Evolutionary conservation across 495 filamentous ascomycete genomes (phyloP).

Genomic region (Apiosordaria backusii): DNA sequence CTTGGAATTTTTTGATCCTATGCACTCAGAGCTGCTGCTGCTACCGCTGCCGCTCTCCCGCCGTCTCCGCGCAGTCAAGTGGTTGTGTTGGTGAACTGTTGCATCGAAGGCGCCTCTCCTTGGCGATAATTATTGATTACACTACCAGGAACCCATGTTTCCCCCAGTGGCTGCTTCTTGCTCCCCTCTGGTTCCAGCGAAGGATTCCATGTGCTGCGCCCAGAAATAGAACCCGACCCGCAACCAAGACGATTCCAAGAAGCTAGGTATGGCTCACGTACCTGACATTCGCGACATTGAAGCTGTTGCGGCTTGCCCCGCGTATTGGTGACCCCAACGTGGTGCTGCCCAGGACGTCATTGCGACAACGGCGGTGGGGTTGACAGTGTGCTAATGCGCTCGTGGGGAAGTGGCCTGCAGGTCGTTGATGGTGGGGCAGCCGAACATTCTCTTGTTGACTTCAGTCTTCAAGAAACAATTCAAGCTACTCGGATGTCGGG

Average conservation of each 20-base stretch:
- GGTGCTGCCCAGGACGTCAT: slow-evolving; percentile 14
- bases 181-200: not conserved
- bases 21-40: not conserved
- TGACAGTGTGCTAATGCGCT: not conserved
- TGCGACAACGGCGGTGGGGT: not conserved
- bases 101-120: slow-evolving; percentile 1
- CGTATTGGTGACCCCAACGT: slow-evolving; percentile 4
- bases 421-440: not conserved
- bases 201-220: not conserved
- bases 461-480: no score
- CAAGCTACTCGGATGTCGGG: no score
- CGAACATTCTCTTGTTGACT: not conserved
- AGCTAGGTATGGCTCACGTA: not conserved
- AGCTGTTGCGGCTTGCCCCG: not conserved
- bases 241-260: not conserved
- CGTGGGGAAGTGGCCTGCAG: slow-evolving; percentile 29
- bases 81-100: slow-evolving; percentile 1
- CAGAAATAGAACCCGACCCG: slow-evolving; percentile 9
- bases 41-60: not conserved
- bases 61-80: not conserved
- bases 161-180: not conserved
- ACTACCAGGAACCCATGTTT: slow-evolving; percentile 6
- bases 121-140: not conserved
- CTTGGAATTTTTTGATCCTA: not conserved
- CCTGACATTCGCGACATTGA: not conserved